Evolutionary conservation across 1,139 yeast species (phyloP), one percentile per base, ranked within the genome.

Genomic region (Candida frijolesensis): DNA sequence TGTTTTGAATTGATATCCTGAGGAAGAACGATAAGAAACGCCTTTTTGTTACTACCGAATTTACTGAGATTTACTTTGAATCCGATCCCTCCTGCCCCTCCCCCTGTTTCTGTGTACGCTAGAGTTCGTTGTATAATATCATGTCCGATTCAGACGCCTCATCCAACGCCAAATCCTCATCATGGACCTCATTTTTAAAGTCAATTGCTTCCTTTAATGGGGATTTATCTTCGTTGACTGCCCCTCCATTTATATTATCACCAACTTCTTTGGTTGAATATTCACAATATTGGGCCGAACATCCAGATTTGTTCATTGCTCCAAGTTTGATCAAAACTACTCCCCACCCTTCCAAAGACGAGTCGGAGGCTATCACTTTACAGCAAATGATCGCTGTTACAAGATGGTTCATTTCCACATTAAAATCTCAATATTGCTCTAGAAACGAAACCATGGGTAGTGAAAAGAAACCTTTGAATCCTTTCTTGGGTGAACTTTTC

Each of bases 191-290:
- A 19, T 92, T 94, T 67, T 78, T 94, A 60, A 89, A 90, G 71
- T 89, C 97, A 49, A 84, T 94, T 61, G 96, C 97, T 39, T 84
- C 96, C 12, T 94, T 89, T 71, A 91, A 92, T 60, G 99, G 99
- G 40, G 99, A 94, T 66, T 75, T 94, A 58, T 89, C 97, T 15
- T 85, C 96, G 1, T 74, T 94, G 63, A 91, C 99, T 1, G 99
- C 99, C 2, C 99, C 99, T 27, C 97, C 99, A n/a, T 94, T 94
- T 71, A 94, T 94, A 60, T 78, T 94, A 55, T 89, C 97, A 9
- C 92, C 97, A 25, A 87, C 89, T 7, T 92, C 98, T 2, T 78
- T 90, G 60, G 83, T 84, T 29, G 99, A 94, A 71, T 94, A 89
- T 70, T 87, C 97, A 15, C 94, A 89, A 67, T 94, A 90, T 66